phyloP scores from a whole-genome alignment of 129 eudicot species.

The Mikania micrantha region DNA sequence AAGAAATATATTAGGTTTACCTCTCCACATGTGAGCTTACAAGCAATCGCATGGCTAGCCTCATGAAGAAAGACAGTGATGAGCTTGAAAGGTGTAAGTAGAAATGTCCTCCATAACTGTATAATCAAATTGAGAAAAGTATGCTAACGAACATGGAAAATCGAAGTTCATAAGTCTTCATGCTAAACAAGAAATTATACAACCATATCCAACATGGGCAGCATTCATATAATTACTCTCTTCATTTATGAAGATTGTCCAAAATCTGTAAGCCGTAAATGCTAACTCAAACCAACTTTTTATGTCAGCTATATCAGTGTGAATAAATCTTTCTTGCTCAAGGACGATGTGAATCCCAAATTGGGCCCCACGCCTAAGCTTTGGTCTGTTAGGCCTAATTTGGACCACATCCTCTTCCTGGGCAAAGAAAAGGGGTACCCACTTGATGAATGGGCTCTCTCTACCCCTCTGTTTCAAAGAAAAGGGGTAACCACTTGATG shows the following conservation, averaged over 20 bases:
- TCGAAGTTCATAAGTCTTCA: background rate
- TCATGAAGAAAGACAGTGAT: slow-evolving; percentile 98
- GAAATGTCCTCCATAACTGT: slow-evolving; percentile 92
- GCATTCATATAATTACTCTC: background rate
- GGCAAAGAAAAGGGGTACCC: too few relatives aligned
- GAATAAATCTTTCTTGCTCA: background rate
- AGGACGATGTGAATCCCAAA: background rate
- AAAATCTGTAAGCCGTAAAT: background rate
- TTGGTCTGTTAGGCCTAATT: background rate
- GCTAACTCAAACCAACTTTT: background rate
- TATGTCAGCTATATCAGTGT: background rate
- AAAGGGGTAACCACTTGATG: too few relatives aligned
- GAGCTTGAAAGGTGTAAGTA: slow-evolving; percentile 94
- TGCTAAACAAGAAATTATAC: background rate
- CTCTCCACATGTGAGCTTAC: slow-evolving; percentile 95
- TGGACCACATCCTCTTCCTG: too few relatives aligned
- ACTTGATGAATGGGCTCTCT: background rate
- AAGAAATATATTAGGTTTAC: slow-evolving; percentile 15
- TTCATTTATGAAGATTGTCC: background rate
- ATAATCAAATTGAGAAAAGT: background rate
- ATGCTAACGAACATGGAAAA: slow-evolving; percentile 6
- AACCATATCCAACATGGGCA: background rate
- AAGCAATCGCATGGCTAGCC: slow-evolving; percentile 98
- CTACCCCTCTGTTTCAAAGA: background rate
- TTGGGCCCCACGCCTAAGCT: background rate